phyloP scores from a whole-genome alignment of 2,329 filamentous ascomycete species.

The Aureobasidium namibiae region DNA sequence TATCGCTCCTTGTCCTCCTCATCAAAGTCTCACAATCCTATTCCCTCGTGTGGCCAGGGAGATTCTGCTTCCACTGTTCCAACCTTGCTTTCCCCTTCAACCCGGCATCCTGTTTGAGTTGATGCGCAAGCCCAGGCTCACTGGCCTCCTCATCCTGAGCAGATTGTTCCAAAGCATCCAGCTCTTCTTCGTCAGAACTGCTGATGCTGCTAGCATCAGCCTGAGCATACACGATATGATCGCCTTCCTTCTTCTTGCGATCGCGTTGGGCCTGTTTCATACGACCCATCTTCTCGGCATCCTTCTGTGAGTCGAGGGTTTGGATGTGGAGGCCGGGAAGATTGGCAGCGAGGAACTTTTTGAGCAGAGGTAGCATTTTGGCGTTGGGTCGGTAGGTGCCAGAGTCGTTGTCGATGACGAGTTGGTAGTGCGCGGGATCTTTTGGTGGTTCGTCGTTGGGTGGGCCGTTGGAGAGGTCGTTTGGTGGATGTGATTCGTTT shows the following conservation, averaged over 20 bases:
- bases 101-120: constrained; percentile 11
- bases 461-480: constrained; percentile 41
- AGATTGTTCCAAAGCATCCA: constrained; percentile 32
- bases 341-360: constrained; percentile 60
- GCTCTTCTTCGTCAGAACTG: constrained; percentile 50
- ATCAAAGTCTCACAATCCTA: too few species aligned
- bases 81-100: constrained; percentile 8
- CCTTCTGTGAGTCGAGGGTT: constrained; percentile 62
- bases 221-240: constrained; percentile 47
- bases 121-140: not conserved
- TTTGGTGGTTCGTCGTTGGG: constrained; percentile 36
- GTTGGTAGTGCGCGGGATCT: constrained; percentile 61
- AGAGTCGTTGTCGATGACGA: constrained; percentile 91
- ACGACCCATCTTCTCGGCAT: constrained; percentile 61
- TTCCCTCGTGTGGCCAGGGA: not conserved
- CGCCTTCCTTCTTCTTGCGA: constrained; percentile 58
- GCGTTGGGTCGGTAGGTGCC: constrained; percentile 89
- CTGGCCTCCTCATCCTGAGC: not conserved
- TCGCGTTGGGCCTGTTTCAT: constrained; percentile 71
- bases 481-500: constrained; percentile 37
- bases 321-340: constrained; percentile 70
- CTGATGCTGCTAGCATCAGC: constrained; percentile 37
- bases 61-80: constrained; percentile 5
- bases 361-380: constrained; percentile 62
- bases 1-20: too few species aligned